Evolutionary conservation across 2,329 filamentous ascomycete species (phyloP).

Genomic region (Trichoderma brevicompactum): DNA sequence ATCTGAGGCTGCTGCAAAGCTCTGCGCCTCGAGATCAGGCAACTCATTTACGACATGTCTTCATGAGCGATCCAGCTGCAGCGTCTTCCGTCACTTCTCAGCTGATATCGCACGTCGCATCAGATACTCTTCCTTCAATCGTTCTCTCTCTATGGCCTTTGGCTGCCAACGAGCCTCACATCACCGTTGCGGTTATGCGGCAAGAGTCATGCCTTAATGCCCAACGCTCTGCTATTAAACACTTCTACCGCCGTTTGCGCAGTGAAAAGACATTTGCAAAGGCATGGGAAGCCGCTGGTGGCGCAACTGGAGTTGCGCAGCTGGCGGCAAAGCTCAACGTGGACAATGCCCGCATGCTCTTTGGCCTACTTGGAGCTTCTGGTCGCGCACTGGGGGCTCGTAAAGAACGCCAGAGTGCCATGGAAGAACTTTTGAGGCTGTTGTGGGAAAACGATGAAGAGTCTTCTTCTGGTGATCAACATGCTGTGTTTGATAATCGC

Average conservation of each 20-base stretch:
- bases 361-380: not conserved
- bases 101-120: slow-evolving; percentile 12
- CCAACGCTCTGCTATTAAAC: not conserved
- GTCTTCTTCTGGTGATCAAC: no score
- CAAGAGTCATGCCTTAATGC: slow-evolving; percentile 1
- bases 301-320: slow-evolving; percentile 8
- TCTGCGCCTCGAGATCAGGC: slow-evolving; percentile 11
- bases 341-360: not conserved
- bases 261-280: slow-evolving; percentile 17
- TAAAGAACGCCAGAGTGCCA: not conserved
- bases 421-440: slow-evolving; percentile 17
- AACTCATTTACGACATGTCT: slow-evolving; percentile 1
- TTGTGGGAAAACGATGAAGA: slow-evolving; percentile 2
- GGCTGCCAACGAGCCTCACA: not conserved
- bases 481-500: not conserved
- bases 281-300: slow-evolving; percentile 15
- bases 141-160: slow-evolving; percentile 8
- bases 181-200: not conserved
- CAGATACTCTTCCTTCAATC: slow-evolving; percentile 12
- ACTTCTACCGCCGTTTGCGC: slow-evolving; percentile 12
- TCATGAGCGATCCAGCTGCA: not conserved
- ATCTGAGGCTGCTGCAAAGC: slow-evolving; percentile 8
- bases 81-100: slow-evolving; percentile 6
- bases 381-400: not conserved
- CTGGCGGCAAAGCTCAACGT: slow-evolving; percentile 19